A percentile compares a stretch with the other conserved stretches of the same genome.
These are phyloP conservation scores for Phaeosphaeria sp. DNA, from an alignment of 2,329 filamentous ascomycete species.

Conservation along the genomic window DNA sequence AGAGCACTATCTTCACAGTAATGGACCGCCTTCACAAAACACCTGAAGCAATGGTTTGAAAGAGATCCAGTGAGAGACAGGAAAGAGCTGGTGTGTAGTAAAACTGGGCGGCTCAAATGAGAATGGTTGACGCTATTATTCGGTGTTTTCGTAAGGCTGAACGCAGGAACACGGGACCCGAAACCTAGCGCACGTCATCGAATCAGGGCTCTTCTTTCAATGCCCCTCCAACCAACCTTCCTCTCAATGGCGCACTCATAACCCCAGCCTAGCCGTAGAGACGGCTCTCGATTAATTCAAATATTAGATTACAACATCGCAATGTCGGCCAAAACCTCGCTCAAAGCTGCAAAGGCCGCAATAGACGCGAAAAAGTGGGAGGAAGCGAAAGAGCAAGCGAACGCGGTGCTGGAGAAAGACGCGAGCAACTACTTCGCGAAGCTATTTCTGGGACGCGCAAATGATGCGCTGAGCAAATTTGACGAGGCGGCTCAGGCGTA, in stretches of 20 bases:
- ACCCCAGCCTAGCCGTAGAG: constrained; percentile 15
- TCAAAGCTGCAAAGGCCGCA: constrained; percentile 82
- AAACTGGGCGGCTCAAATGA: background rate
- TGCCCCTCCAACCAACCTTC: constrained; percentile 15
- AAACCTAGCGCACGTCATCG: constrained; percentile 34
- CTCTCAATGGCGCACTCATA: constrained; percentile 30
- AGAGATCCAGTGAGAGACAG: background rate
- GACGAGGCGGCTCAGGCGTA: constrained; percentile 82
- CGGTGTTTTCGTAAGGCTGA: constrained; percentile 37
- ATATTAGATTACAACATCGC: background rate
- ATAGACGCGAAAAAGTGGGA: constrained; percentile 81
- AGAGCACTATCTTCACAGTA: background rate
- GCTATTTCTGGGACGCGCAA: constrained; percentile 85
- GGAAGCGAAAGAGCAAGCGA: constrained; percentile 73
- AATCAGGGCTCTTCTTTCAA: constrained; percentile 13
- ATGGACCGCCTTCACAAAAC: constrained; percentile 5
- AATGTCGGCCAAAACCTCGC: constrained; percentile 67
- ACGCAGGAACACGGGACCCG: constrained; percentile 11
- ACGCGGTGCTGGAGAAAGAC: constrained; percentile 73
- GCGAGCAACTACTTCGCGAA: constrained; percentile 83
- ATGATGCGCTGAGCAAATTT: constrained; percentile 75
- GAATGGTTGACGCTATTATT: constrained; percentile 27
- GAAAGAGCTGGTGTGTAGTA: background rate
- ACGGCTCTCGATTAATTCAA: constrained; percentile 4
- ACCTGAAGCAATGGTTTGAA: background rate